phyloP scores from a whole-genome alignment of 768 basidiomycete genomes.

The Rhodosporidiobolus odoratus region DNA sequence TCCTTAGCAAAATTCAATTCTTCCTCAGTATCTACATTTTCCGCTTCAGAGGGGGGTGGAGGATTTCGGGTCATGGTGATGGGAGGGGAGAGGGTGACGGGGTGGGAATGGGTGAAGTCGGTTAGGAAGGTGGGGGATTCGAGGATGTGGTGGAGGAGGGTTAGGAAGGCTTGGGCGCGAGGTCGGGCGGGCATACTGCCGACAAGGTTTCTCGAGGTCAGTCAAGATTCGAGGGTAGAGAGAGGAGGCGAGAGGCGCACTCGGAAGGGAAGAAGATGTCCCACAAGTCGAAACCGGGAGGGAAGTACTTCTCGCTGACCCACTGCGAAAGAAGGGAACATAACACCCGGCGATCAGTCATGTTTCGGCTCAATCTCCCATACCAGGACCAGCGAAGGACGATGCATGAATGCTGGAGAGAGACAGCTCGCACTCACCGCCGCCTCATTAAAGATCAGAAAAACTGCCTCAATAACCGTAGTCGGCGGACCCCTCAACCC shows the following conservation, averaged over 20 bases:
- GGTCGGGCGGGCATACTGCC: constrained; percentile 58
- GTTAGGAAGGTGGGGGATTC: constrained; percentile 70
- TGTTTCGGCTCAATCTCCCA: too few species aligned
- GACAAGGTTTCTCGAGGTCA: background rate
- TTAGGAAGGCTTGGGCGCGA: constrained; percentile 73
- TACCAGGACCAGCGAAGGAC: too few species aligned
- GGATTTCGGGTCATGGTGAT: constrained; percentile 17
- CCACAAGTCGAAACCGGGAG: constrained; percentile 58
- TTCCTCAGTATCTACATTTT: constrained; percentile 67
- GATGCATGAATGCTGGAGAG: constrained; percentile 34
- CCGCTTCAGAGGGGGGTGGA: background rate
- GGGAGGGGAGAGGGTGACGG: constrained; percentile 49
- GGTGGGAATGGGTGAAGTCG: constrained; percentile 55
- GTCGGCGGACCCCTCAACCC: constrained; percentile 64
- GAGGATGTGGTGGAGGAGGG: constrained; percentile 76
- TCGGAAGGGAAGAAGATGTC: constrained; percentile 77
- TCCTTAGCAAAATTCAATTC: constrained; percentile 71
- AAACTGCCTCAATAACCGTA: constrained; percentile 66
- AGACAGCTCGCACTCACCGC: constrained; percentile 53
- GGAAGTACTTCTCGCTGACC: constrained; percentile 61
- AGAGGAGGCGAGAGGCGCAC: constrained; percentile 10
- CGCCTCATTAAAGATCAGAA: constrained; percentile 65
- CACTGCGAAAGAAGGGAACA: constrained; percentile 25
- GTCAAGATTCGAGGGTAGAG: background rate
- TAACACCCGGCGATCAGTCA: background rate